Conservation (phyloP, 2,329 filamentous ascomycete species). For the Aspergillus sp. region DNA sequence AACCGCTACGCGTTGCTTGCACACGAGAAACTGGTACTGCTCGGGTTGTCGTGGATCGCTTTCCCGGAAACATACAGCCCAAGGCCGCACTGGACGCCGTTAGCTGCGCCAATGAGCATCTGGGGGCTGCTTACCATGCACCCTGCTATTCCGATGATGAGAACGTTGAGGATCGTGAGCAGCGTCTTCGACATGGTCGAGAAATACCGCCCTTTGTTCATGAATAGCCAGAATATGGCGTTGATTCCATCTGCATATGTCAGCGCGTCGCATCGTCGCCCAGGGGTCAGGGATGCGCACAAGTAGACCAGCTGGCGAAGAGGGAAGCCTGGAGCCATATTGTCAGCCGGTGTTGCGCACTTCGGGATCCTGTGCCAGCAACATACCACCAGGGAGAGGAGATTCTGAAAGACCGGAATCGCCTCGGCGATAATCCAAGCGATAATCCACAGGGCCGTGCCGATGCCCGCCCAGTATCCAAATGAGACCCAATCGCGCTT, state of each 20-base stretch:
- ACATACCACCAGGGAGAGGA: slow-evolving; percentile 51
- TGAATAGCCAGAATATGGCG: slow-evolving; percentile 21
- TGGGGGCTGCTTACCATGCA: slow-evolving; percentile 8
- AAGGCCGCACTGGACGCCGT: neutral
- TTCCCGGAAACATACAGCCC: slow-evolving; percentile 16
- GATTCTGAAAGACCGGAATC: slow-evolving; percentile 56
- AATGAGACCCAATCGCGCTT: slow-evolving; percentile 40
- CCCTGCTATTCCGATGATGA: slow-evolving; percentile 9
- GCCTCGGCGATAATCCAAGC: slow-evolving; percentile 58
- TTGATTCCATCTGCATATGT: slow-evolving; percentile 8
- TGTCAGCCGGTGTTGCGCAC: too few relatives aligned
- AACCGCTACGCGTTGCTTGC: slow-evolving; percentile 16
- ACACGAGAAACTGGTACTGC: slow-evolving; percentile 17
- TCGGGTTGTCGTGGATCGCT: slow-evolving; percentile 12
- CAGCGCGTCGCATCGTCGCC: neutral
- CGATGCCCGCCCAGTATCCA: slow-evolving; percentile 49
- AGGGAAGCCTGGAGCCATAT: slow-evolving; percentile 39
- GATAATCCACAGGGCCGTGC: slow-evolving; percentile 46
- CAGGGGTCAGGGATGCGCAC: slow-evolving; percentile 1
- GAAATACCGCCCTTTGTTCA: slow-evolving; percentile 16
- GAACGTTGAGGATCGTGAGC: slow-evolving; percentile 11
- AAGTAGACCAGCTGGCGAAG: slow-evolving; percentile 58
- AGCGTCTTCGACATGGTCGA: slow-evolving; percentile 14
- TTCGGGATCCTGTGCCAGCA: too few relatives aligned
- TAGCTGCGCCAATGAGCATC: neutral